Evolutionary conservation across 2,329 filamentous ascomycete species (phyloP), one percentile per base, ranked within the genome.

Genomic region (Alternaria sp.): DNA sequence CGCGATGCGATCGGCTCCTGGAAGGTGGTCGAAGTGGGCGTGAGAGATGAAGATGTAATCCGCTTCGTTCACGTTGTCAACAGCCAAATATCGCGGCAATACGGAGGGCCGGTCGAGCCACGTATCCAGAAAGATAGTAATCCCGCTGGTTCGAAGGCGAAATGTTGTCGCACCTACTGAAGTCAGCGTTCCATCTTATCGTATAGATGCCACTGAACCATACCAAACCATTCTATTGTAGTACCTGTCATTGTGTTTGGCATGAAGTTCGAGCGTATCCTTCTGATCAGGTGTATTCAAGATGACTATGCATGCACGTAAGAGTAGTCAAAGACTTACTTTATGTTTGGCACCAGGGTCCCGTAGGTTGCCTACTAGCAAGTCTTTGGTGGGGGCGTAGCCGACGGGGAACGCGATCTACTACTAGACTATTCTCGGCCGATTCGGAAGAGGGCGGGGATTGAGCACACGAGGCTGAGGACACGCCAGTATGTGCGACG

Each of bases 11-110:
- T 61, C 59, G 20, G 59, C 59, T 28, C 59, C 59, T 16, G 59
- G 59, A 3, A 61, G 59, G 49, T 60, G 57, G 18, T 60, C 57
- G 30, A 60, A 60, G 20, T 60, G 57, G 6, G 57, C 57, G 36
- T 60, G 57, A 16, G 57, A 60, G 25, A 60, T 60, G 28, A 60
- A 60, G 20, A 60, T 60, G 44, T 60, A 60, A 28, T 60, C 57
- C 18, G 57, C 51, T 32, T 60, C 44, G 14, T 27, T 40, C 14
- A 60, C 61, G 41, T 60, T 48, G 8, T 48, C 38, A 3, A 60
- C 40, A 2, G 52, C 58, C 20, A 60, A 25, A 16, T 48, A 30
- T 9, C 45, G 14, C 9, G 40, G 46, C 32, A 60, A 16, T 3
- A 43, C 32, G 14, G 45, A 44, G 10, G 58, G 58, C 32, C 25